Conservation (phyloP, 164 flowering plant genomes). For the Buxus sempervirens region DNA sequence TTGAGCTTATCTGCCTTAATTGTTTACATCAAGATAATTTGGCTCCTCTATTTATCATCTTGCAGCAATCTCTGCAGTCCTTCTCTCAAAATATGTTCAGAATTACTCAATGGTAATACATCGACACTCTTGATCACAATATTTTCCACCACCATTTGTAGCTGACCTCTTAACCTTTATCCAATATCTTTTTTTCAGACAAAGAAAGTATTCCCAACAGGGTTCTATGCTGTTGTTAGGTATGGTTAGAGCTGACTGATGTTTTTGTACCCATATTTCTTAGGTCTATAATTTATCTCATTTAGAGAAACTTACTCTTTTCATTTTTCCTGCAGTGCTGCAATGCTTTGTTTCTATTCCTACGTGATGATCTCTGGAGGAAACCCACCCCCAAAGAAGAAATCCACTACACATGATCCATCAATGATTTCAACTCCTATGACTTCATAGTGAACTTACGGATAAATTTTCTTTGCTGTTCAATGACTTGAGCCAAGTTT, state of each 20-base stretch:
- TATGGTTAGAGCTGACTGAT: constrained; percentile 20
- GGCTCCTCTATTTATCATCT: constrained; percentile 1
- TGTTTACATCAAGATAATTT: not conserved
- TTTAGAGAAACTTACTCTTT: not conserved
- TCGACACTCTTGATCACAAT: not conserved
- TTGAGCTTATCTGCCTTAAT: not conserved
- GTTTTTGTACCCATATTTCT: not conserved
- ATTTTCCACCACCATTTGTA: not conserved
- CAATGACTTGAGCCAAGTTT: not conserved
- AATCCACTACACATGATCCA: constrained; percentile 26
- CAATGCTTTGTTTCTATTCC: constrained; percentile 81
- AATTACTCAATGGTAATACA: constrained; percentile 31
- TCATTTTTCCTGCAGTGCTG: constrained; percentile 53
- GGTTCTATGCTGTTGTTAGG: constrained; percentile 62
- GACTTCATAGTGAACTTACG: too few species aligned
- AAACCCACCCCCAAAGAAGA: constrained; percentile 97
- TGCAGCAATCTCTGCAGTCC: constrained; percentile 66
- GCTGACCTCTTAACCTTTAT: not conserved
- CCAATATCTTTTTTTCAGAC: constrained; percentile 48
- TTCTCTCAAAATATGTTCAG: constrained; percentile 58
- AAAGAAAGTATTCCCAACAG: constrained; percentile 67
- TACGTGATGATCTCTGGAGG: constrained; percentile 90
- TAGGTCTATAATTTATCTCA: not conserved
- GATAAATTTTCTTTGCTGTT: not conserved
- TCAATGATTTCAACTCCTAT: constrained; percentile 21